These are phyloP conservation scores for Fusarium sp. DNA, from an alignment of 2,329 filamentous ascomycete genomes.

Conservation along the genomic window DNA sequence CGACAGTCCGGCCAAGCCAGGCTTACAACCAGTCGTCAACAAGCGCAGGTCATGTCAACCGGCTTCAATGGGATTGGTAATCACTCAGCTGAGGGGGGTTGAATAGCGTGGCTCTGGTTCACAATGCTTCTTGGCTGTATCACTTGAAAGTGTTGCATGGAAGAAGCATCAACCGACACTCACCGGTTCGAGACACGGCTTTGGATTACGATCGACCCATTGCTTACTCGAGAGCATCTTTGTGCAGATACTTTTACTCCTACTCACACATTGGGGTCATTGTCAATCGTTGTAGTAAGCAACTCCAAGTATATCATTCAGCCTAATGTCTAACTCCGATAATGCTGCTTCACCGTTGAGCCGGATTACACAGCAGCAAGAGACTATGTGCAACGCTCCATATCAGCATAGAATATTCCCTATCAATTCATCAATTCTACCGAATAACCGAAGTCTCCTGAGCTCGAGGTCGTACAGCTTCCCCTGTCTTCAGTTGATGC, in stretches of 20 bases:
- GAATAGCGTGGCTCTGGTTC: background rate
- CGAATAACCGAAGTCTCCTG: background rate
- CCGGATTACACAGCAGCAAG: background rate
- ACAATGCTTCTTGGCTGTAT: background rate
- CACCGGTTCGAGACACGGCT: background rate
- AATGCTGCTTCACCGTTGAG: background rate
- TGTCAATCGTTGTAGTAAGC: background rate
- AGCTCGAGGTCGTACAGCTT: slow-evolving; percentile 7
- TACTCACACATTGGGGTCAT: background rate
- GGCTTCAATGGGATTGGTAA: background rate
- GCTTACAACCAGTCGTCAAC: background rate
- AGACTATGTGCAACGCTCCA: background rate
- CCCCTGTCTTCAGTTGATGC: background rate
- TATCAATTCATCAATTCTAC: background rate
- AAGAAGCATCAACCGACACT: background rate
- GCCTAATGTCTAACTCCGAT: background rate
- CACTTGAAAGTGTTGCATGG: background rate
- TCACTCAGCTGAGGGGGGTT: background rate
- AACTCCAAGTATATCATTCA: background rate
- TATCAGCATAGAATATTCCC: background rate
- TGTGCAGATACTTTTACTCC: background rate
- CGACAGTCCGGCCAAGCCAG: background rate
- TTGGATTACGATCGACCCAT: background rate
- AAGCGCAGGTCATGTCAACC: background rate
- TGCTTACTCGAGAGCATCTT: background rate